Conservation (phyloP, 2,329 filamentous ascomycete species). For the Dryadomyces quercivorus region DNA sequence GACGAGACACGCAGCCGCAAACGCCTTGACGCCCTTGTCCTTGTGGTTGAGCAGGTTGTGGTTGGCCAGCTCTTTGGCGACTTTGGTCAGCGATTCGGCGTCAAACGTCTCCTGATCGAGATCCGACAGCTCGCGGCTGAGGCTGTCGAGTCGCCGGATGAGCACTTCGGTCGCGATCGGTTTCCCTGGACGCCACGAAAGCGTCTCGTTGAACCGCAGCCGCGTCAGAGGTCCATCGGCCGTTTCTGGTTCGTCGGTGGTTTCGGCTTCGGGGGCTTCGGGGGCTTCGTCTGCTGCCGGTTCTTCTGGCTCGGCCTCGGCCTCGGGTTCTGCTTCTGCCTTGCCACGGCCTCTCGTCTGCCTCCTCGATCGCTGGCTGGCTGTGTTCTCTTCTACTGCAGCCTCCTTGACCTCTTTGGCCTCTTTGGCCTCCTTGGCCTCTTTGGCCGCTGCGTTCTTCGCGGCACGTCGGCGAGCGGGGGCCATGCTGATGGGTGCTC, state of each 20-base stretch:
- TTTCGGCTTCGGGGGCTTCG: neutral
- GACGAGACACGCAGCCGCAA: constrained; percentile 76
- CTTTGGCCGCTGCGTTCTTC: constrained; percentile 9
- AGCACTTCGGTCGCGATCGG: constrained; percentile 76
- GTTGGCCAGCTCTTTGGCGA: constrained; percentile 74
- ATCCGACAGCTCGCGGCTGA: constrained; percentile 71
- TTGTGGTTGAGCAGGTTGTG: constrained; percentile 80
- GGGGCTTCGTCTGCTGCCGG: neutral
- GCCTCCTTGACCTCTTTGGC: neutral
- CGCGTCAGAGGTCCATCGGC: constrained; percentile 24
- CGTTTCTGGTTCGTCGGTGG: neutral
- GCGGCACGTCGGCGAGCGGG: constrained; percentile 12
- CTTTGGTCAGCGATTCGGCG: constrained; percentile 67
- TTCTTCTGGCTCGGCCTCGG: neutral
- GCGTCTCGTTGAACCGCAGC: constrained; percentile 70
- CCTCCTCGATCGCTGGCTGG: constrained; percentile 2
- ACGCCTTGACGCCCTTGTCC: constrained; percentile 86
- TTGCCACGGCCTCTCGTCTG: constrained; percentile 1
- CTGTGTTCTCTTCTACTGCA: constrained; percentile 3
- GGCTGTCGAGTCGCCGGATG: constrained; percentile 63
- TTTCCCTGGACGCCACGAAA: constrained; percentile 87
- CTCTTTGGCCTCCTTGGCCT: neutral
- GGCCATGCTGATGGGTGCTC: constrained; percentile 4
- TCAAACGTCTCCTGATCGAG: constrained; percentile 82
- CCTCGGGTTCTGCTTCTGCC: neutral